These are phyloP conservation scores for Calamus simplicifolius DNA, from an alignment of 176 grass and related monocot species.

Conservation along the genomic window DNA sequence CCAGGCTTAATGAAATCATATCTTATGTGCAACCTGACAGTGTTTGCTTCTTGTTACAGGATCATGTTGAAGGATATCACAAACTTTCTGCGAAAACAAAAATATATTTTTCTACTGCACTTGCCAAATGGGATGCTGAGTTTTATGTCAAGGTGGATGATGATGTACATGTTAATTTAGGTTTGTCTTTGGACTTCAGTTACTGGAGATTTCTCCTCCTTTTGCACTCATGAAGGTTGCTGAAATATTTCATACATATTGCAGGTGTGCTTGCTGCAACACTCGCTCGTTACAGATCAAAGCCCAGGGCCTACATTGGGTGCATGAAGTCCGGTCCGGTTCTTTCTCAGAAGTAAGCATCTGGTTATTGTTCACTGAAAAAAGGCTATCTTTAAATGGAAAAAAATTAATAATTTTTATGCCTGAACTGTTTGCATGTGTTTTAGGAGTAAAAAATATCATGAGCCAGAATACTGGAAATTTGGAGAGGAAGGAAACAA, in stretches of 20 bases:
- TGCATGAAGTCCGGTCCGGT: conserved; percentile 98
- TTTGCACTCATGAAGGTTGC: neutral
- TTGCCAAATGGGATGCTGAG: conserved; percentile 84
- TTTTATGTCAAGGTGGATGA: conserved; percentile 99
- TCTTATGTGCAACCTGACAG: conserved; percentile 6
- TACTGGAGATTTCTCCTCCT: neutral
- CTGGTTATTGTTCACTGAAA: too few relatives aligned
- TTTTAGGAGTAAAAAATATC: conserved; percentile 79
- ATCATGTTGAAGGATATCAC: conserved; percentile 94
- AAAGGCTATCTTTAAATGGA: too few relatives aligned
- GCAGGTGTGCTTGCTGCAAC: conserved; percentile 78
- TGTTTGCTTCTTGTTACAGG: conserved; percentile 26
- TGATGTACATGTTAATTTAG: conserved; percentile 85
- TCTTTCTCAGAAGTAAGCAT: conserved; percentile 78
- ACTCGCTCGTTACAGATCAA: conserved; percentile 74
- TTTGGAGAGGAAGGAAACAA: conserved; percentile 96
- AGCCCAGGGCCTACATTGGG: conserved; percentile 87
- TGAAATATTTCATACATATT: conserved; percentile 12
- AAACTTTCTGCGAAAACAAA: conserved; percentile 94
- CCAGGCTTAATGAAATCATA: neutral
- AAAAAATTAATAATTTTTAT: neutral
- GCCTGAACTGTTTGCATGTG: conserved; percentile 3
- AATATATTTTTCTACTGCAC: conserved; percentile 81
- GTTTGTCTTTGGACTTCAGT: conserved; percentile 17
- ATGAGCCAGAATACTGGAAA: conserved; percentile 84